phyloP scores from a whole-genome alignment of 2,329 filamentous ascomycete species.

The Aspergillus sclerotialis region DNA sequence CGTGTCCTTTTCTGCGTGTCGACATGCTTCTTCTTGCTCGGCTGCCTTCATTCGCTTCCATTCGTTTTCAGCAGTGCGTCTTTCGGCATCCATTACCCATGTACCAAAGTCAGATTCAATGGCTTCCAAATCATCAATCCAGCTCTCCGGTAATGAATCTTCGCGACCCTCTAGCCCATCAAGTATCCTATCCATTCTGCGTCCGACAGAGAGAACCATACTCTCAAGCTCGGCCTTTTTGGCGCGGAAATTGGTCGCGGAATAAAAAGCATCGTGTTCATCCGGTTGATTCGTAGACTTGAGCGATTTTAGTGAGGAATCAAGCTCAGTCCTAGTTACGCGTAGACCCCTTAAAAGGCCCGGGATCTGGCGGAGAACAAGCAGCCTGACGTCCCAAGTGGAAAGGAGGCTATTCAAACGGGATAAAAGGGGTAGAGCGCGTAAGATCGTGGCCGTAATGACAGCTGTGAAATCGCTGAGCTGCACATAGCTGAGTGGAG shows the following conservation, averaged over 20 bases:
- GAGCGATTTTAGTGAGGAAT: constrained; percentile 25
- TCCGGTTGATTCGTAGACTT: constrained; percentile 17
- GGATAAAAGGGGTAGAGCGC: constrained; percentile 74
- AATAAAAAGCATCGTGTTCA: constrained; percentile 21
- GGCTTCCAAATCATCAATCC: constrained; percentile 79
- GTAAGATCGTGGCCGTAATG: constrained; percentile 84
- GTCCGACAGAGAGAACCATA: constrained; percentile 64
- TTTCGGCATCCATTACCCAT: constrained; percentile 75
- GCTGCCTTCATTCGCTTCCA: constrained; percentile 23
- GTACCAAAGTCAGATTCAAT: constrained; percentile 70
- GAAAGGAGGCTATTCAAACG: constrained; percentile 66
- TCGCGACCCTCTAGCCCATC: constrained; percentile 76
- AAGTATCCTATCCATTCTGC: constrained; percentile 73
- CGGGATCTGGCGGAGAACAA: constrained; percentile 68
- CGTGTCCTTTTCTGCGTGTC: neutral
- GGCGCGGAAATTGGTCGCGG: constrained; percentile 33
- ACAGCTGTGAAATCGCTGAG: constrained; percentile 88
- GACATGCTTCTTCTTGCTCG: constrained; percentile 4
- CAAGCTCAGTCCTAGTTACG: constrained; percentile 26
- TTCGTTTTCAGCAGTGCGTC: constrained; percentile 63
- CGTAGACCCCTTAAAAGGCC: constrained; percentile 58
- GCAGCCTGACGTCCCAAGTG: constrained; percentile 69
- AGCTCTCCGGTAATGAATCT: constrained; percentile 76
- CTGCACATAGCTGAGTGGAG: constrained; percentile 50
- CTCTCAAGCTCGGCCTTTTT: constrained; percentile 53